These are phyloP conservation scores for Gilbertella persicaria DNA, from an alignment of 371 early-diverging fungal species.

Conservation along the genomic window DNA sequence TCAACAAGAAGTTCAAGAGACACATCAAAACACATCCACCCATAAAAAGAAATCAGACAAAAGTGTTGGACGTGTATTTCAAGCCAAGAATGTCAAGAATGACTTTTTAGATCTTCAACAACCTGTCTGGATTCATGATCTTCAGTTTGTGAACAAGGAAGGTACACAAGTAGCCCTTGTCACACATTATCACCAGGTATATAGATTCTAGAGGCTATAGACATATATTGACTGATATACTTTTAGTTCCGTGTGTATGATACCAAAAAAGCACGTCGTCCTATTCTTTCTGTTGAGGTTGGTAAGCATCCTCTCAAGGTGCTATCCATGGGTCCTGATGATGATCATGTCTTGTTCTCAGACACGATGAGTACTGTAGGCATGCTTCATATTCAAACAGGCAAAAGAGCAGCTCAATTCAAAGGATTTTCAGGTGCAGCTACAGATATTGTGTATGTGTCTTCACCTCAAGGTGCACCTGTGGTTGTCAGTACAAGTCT, in stretches of 20 bases:
- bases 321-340: conserved; percentile 45
- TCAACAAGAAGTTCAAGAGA: conserved; percentile 15
- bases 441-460: conserved; percentile 49
- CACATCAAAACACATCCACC: conserved; percentile 25
- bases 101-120: conserved; percentile 82
- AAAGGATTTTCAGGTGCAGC: conserved; percentile 80
- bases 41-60: conserved; percentile 42
- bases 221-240: not conserved
- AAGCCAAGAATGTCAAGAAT: conserved; percentile 71
- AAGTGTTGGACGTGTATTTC: conserved; percentile 55
- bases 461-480: conserved; percentile 16
- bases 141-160: conserved; percentile 68
- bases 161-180: conserved; percentile 60
- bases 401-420: conserved; percentile 50
- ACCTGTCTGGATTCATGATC: conserved; percentile 87
- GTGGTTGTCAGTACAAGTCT: conserved; percentile 67
- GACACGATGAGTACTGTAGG: conserved; percentile 78
- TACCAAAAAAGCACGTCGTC: conserved; percentile 67
- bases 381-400: conserved; percentile 67
- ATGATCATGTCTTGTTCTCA: conserved; percentile 68
- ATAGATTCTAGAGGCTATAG: not conserved
- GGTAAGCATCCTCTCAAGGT: conserved; percentile 69
- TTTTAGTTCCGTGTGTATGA: conserved; percentile 80
- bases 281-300: conserved; percentile 64
- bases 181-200: conserved; percentile 77